Evolutionary conservation across 176 grass and related monocot species (phyloP), one percentile per base, ranked within the genome.

Genomic region (Oryza glaberrima): DNA sequence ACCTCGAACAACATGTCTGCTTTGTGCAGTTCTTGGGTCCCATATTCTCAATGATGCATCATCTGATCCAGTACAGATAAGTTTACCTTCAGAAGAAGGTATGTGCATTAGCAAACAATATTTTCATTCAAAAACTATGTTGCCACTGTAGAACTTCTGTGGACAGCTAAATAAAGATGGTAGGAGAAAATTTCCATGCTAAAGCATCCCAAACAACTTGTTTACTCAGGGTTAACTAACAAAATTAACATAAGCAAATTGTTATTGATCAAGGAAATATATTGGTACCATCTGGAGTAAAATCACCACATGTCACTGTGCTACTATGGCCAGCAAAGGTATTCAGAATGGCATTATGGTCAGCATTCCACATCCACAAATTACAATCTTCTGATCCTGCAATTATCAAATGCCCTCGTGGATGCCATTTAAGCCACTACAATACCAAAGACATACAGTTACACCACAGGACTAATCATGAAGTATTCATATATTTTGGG

Each of bases 371-470:
- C 96, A 96, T 94, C 81, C 88, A 99, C 68, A 95, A 45, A 84
- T 86, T 99, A 67, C 81, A 82, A 70, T 99, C 96, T 90, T 91
- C 91, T 65, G 96, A 99, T 26, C 96, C 96, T 43, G 91, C 93
- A 67, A 99, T 89, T 86, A 99, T 64, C 86, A 96, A 77, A 61
- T 96, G 89, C 35, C 96, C 96, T 1, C 87, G 82, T 64, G 96
- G 90, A 76, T 99, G 93, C 93, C 96, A 99, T 92, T 80, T 99
- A 64, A 99, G 78, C 96, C 96, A 99, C 96, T 98, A 69, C 77
- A 81, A 82, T 83, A 60, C 48, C 1, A 67, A 83, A 80, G 7
- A 72, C 7, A 16, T 20, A 40, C 3, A 81, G 43, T 67, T 35
- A 83, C 22, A 28, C 20, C 3, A 48, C 4, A 5, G 28, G 46